Percentiles rank a stretch among this genome's conserved stretches.
These are phyloP conservation scores for Xylaria sp. DNA, from an alignment of 2,329 filamentous ascomycete genomes.

Conservation along the genomic window DNA sequence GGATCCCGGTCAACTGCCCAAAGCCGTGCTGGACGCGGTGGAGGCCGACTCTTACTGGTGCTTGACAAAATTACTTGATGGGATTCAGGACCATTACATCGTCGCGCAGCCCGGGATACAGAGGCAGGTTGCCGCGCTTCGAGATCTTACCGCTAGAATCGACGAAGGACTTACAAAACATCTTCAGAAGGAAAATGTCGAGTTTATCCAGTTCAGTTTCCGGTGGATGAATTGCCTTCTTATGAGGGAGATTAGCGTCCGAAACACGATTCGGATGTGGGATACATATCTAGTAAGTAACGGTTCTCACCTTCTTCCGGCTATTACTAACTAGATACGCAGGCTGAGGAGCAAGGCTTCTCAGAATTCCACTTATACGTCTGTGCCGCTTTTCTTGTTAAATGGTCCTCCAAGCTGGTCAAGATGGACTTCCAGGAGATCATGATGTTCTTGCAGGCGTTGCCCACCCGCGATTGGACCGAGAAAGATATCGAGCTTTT, in stretches of 20 bases:
- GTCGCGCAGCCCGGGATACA: constrained; percentile 97
- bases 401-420: constrained; percentile 93
- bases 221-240: constrained; percentile 99
- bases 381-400: constrained; percentile 95
- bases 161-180: constrained; percentile 85
- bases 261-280: constrained; percentile 98
- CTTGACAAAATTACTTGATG: constrained; percentile 94
- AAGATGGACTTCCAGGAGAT: constrained; percentile 99
- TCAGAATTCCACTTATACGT: constrained; percentile 98
- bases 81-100: constrained; percentile 99
- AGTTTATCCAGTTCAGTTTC: constrained; percentile 99
- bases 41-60: constrained; percentile 99
- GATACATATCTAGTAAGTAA: constrained; percentile 90
- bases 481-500: constrained; percentile 98
- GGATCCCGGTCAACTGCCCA: constrained; percentile 93
- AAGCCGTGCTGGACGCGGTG: constrained; percentile 89
- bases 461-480: constrained; percentile 93
- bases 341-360: constrained; percentile 98
- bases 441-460: constrained; percentile 98
- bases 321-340: constrained; percentile 21
- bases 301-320: not conserved
- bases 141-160: constrained; percentile 89
- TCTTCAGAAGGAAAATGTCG: constrained; percentile 86
- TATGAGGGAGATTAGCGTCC: constrained; percentile 96
- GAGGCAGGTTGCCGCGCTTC: constrained; percentile 84